Conservation (phyloP, 257 asterid species). For the Apocynum venetum region DNA sequence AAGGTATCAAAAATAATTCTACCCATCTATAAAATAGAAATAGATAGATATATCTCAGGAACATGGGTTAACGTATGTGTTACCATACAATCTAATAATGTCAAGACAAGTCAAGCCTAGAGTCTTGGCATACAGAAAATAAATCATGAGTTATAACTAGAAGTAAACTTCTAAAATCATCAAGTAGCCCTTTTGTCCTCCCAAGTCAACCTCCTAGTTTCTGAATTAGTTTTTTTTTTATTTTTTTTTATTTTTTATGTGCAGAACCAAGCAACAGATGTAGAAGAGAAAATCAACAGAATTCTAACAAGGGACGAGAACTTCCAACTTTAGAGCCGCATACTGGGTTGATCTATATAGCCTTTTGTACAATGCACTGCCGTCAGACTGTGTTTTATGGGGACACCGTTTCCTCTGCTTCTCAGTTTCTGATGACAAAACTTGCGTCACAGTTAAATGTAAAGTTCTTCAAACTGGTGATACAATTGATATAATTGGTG, state of each 20-base stretch:
- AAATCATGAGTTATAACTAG: too few relatives aligned
- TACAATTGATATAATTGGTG: slow-evolving; percentile 37
- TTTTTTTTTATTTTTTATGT: neutral
- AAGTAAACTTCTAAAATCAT: too few relatives aligned
- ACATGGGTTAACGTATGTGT: too few relatives aligned
- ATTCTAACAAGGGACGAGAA: slow-evolving; percentile 59
- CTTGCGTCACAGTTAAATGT: slow-evolving; percentile 32
- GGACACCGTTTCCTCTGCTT: slow-evolving; percentile 54
- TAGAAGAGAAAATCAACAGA: slow-evolving; percentile 43
- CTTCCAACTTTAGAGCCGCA: slow-evolving; percentile 69
- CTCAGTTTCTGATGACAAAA: slow-evolving; percentile 36
- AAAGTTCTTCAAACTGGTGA: slow-evolving; percentile 44
- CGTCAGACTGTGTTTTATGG: slow-evolving; percentile 50
- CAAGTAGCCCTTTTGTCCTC: too few relatives aligned
- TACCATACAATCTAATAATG: too few relatives aligned
- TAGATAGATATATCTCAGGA: too few relatives aligned
- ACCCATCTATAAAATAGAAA: too few relatives aligned
- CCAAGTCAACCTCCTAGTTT: neutral
- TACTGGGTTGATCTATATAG: slow-evolving; percentile 81
- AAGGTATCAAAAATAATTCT: too few relatives aligned
- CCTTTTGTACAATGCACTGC: slow-evolving; percentile 52
- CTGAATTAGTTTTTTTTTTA: neutral
- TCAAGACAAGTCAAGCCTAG: too few relatives aligned
- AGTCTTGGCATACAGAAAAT: too few relatives aligned
- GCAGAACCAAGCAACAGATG: slow-evolving; percentile 63